Base-by-base conservation (phyloP, 1,139 yeast species). In the Meyerozyma athensensis region DNA sequence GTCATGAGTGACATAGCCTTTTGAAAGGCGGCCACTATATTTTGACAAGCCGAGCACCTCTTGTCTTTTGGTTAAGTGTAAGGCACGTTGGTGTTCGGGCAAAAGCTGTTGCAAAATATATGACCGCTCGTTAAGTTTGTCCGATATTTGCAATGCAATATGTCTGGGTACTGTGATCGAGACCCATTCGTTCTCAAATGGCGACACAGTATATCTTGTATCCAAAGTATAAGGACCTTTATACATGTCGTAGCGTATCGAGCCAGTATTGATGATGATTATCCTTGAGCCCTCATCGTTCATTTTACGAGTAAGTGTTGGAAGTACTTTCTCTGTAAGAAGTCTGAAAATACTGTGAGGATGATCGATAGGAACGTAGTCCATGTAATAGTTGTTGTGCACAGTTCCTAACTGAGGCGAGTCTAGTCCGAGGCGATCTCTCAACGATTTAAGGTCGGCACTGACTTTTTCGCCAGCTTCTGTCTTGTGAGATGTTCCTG, bases 201-300 rank as follows among this genome's bases (percentile, higher is more conserved):
- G 97, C 0, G 95, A 81, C 0, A 92, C 85, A 35, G 85, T 86
- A 53, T 70, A 92, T 43, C 85, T 84, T 0, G 94, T 72, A 58
- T 90, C 96, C 32, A 68, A 62, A 0, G 96, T 89, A 54, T 83
- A 92, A 1, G 82, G 79, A 0, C 97, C 98, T 56, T 82, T 78
- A 63, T 84, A 85, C 39, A 92, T 61, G 55, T 92, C 97, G 55
- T 86, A 92, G 36, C 98, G 74, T 4, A 92, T 73, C 0, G 95
- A 84, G 0, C 97, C 97, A 0, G 97, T 84, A 53, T 92, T 92
- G 42, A 87, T 77, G 34, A 86, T 62, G 22, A 87, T 72, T 19
- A 80, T 64, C 42, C 96, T 67, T 19, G 85, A 75, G 1, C 47
- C 45, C 9, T 19, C 26, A 10, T 46, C 38, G 2, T 47, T 43